Evolutionary conservation across 148 eudicot species (phyloP), one percentile per base, ranked within the genome.

Genomic region (Vaccinium vitisidaea): DNA sequence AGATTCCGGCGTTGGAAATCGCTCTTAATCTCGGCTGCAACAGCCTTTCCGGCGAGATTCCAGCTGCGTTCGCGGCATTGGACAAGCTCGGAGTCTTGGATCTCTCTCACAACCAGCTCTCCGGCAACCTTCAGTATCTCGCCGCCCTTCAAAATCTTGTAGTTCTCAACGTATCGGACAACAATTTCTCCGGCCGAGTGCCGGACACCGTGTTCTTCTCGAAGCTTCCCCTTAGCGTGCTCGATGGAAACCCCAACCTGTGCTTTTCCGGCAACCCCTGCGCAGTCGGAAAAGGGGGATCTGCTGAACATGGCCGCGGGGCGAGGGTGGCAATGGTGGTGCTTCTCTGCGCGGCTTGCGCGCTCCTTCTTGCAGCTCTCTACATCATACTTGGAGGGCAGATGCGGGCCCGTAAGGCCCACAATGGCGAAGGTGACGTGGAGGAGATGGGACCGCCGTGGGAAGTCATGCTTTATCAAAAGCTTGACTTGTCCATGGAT

Each of bases 401-500:
- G 50, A 85, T 74, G 55, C 84, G 70, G 50, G 80, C 74, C 50
- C 86, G 85, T 0, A 52, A 90, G 85, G 63, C 83, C 78, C 80
- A 61, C 23, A 49, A 84, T 0, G 21, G 56, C 32, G 88, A 91
- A 0, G 90, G 85, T 80, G 97, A 93, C 70, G 4, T 13, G 74
- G 90, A 91, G 86, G 98, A 93, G 69, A 84, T 93, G 92, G 92
- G 90, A 1, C 92, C 94, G 18, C 99, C 99, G 1, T 96, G 99
- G 99, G 99, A 96, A 73, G 95, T 96, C 48, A 94, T 94, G 0
- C 82, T 96, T 52, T 96, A 90, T 83, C 99, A 96, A 36, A 96
- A 94, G 78, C 93, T 96, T 5, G 99, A 96, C 82, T 75, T 96
- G 32, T 93, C 98, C 0, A 93, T 96, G 43, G 85, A 67, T 13